A percentile compares a stretch with the other conserved stretches of the same genome.
These are phyloP conservation scores for Trypanosoma cruzi DNA, from an alignment of 208 protist species.

Conservation along the genomic window DNA sequence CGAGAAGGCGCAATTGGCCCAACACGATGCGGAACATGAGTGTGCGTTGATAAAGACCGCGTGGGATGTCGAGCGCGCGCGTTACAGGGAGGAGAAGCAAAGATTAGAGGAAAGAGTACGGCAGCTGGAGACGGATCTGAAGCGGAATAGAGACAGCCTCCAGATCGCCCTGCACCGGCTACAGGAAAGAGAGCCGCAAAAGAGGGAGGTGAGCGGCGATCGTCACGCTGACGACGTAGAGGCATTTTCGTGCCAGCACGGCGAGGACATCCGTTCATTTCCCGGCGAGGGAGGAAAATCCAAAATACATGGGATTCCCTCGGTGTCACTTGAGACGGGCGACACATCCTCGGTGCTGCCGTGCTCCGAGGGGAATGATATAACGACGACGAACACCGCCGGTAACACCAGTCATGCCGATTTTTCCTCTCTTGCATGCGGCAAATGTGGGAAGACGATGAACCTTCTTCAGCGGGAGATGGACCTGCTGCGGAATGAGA, in stretches of 20 bases:
- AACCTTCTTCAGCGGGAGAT: conserved; percentile 1
- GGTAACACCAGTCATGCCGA: not conserved
- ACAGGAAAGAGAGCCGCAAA: not conserved
- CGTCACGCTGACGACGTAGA: not conserved
- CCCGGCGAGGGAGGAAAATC: too few species aligned
- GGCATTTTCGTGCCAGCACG: too few species aligned
- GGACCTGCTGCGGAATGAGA: conserved; percentile 12
- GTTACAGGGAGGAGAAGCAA: not conserved
- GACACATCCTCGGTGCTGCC: not conserved
- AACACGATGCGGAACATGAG: not conserved
- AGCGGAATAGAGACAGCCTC: too few species aligned
- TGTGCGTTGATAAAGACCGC: not conserved
- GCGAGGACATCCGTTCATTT: too few species aligned
- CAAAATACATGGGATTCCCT: too few species aligned
- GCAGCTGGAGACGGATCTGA: not conserved
- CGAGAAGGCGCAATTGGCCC: conserved; percentile 1
- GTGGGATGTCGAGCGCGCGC: not conserved
- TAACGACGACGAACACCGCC: not conserved
- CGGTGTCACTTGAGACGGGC: too few species aligned
- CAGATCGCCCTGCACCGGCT: not conserved
- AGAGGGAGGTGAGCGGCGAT: not conserved
- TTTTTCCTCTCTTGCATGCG: not conserved
- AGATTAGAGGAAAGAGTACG: not conserved
- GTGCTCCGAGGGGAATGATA: not conserved
- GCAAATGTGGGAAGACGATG: not conserved